Evolutionary conservation across 1,139 yeast species (phyloP).

Genomic region (Hemisphaericaspora xylofermentans): DNA sequence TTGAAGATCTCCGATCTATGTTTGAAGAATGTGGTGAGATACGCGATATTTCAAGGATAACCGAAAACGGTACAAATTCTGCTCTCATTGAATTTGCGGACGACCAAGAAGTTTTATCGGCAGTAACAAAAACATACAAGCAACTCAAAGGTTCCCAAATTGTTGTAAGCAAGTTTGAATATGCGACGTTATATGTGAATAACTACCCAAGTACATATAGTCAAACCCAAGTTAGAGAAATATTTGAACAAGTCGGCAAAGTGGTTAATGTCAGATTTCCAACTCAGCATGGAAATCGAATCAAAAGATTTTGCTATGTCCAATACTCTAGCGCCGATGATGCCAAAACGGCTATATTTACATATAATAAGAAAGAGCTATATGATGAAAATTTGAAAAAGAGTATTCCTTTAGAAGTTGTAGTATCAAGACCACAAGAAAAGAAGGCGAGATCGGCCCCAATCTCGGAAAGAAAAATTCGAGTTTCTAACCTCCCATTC

Average conservation of each 20-base stretch:
- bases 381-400: conserved; percentile 21
- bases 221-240: conserved; percentile 34
- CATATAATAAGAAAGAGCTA: conserved; percentile 38
- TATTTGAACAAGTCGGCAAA: conserved; percentile 49
- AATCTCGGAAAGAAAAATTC: conserved; percentile 31
- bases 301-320: conserved; percentile 74
- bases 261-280: conserved; percentile 66
- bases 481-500: conserved; percentile 73
- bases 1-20: conserved; percentile 34
- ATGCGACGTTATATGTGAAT: conserved; percentile 63
- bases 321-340: conserved; percentile 49
- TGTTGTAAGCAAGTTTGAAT: conserved; percentile 42
- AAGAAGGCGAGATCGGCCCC: conserved; percentile 14
- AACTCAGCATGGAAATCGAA: conserved; percentile 52
- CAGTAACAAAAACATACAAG: conserved; percentile 61
- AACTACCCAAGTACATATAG: conserved; percentile 66
- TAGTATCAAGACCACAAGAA: conserved; percentile 44
- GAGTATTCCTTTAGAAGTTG: conserved; percentile 46
- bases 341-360: conserved; percentile 49
- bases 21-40: conserved; percentile 63
- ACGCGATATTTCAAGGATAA: conserved; percentile 32
- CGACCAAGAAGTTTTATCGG: conserved; percentile 53
- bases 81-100: conserved; percentile 58
- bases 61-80: conserved; percentile 17
- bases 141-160: conserved; percentile 41